Conservation (phyloP, 2,329 filamentous ascomycete species). For the Penicillium hordei region DNA sequence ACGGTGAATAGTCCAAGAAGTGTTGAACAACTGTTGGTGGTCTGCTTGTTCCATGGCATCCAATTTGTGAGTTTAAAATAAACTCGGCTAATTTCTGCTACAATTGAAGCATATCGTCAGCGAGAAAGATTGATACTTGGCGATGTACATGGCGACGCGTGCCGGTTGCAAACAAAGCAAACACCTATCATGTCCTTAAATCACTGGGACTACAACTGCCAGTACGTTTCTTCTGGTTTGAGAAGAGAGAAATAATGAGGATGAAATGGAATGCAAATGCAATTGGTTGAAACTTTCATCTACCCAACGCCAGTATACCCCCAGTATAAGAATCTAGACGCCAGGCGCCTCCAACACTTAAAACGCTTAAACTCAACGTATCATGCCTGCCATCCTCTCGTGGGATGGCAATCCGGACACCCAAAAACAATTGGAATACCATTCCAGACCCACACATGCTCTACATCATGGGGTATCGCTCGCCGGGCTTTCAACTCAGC, state of each 20-base stretch:
- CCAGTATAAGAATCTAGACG: slow-evolving; percentile 3
- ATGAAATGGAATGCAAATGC: background rate
- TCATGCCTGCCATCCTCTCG: slow-evolving; percentile 36
- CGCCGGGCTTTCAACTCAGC: slow-evolving; percentile 32
- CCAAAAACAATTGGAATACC: slow-evolving; percentile 38
- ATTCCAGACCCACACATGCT: slow-evolving; percentile 36
- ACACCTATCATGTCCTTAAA: slow-evolving; percentile 2
- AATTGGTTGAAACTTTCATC: background rate
- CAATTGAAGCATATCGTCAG: background rate
- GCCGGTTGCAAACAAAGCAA: slow-evolving; percentile 24
- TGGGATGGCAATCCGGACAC: slow-evolving; percentile 35
- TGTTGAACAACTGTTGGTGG: slow-evolving; percentile 49
- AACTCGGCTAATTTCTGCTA: background rate
- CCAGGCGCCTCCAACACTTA: slow-evolving; percentile 17
- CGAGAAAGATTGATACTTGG: slow-evolving; percentile 7
- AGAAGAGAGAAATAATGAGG: background rate
- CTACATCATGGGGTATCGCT: slow-evolving; percentile 35
- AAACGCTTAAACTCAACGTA: slow-evolving; percentile 7
- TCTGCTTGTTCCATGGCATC: slow-evolving; percentile 28
- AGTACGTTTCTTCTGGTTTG: background rate
- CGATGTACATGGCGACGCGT: slow-evolving; percentile 15
- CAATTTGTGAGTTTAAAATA: background rate
- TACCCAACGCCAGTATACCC: slow-evolving; percentile 5
- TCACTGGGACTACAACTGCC: background rate
- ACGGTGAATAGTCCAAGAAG: slow-evolving; percentile 56